Percentiles rank a stretch among this genome's conserved stretches.
These are phyloP conservation scores for Decorospora gaudefroyi DNA, from an alignment of 2,329 filamentous ascomycete species.

Conservation along the genomic window DNA sequence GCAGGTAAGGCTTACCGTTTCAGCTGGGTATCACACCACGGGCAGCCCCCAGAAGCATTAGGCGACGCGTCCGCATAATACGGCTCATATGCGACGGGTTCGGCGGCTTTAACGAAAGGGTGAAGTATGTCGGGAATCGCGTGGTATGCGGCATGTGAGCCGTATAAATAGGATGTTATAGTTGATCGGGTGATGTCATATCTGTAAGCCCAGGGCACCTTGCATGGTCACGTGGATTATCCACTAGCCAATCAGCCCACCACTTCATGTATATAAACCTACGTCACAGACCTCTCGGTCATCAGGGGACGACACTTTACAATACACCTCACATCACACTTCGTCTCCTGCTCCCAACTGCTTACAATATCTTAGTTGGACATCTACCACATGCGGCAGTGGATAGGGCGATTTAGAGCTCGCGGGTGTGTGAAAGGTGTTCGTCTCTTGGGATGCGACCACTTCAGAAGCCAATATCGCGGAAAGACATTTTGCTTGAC, in stretches of 20 bases:
- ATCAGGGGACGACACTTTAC: no score
- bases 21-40: not conserved
- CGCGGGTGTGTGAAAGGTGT: not conserved
- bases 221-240: no score
- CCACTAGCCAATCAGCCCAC: no score
- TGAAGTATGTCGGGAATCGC: not conserved
- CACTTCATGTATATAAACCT: no score
- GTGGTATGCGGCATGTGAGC: not conserved
- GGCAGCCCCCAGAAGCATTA: not conserved
- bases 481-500: not conserved
- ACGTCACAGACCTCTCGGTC: no score
- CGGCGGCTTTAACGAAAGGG: not conserved
- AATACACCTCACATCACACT: no score
- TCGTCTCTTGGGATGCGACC: not conserved
- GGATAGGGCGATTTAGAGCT: not conserved
- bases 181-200: not conserved
- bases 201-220: no score
- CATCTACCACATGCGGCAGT: not conserved
- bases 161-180: not conserved
- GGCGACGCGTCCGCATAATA: not conserved
- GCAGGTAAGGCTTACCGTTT: not conserved
- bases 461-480: not conserved
- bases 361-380: no score
- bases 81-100: not conserved
- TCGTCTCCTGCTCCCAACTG: no score